These are phyloP conservation scores for Fusarium phyllophilum DNA, from an alignment of 2,329 filamentous ascomycete species.

Conservation along the genomic window DNA sequence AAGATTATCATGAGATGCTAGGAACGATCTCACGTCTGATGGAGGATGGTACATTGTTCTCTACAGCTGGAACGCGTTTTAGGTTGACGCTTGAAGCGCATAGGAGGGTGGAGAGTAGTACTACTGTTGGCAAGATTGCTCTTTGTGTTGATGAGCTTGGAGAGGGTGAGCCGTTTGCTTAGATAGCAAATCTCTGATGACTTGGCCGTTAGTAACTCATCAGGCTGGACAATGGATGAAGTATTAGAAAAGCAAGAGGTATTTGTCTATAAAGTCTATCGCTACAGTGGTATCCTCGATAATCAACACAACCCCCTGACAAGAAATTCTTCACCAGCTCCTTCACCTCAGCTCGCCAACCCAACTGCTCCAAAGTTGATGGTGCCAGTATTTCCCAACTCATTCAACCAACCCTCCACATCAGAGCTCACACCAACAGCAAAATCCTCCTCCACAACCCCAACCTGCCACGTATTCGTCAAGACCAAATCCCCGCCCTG, in stretches of 20 bases:
- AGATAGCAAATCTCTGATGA: background rate
- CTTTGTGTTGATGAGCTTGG: background rate
- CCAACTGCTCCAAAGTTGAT: background rate
- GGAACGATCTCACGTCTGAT: background rate
- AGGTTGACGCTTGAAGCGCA: background rate
- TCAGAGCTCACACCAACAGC: slow-evolving; percentile 2
- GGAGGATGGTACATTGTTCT: background rate
- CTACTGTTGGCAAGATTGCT: background rate
- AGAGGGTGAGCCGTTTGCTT: background rate
- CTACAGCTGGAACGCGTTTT: background rate
- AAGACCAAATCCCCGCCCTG: background rate
- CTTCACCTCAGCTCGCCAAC: background rate
- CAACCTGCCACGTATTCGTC: slow-evolving; percentile 17
- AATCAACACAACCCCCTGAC: background rate
- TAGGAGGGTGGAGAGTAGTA: background rate
- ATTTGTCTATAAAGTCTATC: background rate
- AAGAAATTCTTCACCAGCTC: background rate
- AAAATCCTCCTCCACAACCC: slow-evolving; percentile 4
- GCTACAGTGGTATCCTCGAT: background rate
- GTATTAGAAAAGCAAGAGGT: background rate
- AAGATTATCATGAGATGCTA: background rate
- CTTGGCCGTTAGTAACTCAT: background rate
- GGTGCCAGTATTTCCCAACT: background rate
- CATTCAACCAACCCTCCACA: slow-evolving; percentile 8
- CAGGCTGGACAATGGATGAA: background rate